These are phyloP conservation scores for Postia placenta DNA, from an alignment of 768 basidiomycete species.

Conservation along the genomic window DNA sequence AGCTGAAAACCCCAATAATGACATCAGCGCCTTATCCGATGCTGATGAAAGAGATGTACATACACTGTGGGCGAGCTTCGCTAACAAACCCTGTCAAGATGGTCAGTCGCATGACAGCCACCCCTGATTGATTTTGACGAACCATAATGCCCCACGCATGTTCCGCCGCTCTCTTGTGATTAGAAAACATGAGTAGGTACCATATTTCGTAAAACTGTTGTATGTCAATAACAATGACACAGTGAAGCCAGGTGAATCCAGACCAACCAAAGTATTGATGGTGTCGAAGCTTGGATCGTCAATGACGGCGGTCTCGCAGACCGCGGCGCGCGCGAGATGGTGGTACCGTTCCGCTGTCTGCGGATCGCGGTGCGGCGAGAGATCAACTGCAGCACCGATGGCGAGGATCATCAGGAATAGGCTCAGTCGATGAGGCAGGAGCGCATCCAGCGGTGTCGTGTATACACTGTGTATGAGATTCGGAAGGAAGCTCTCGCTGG, in stretches of 20 bases:
- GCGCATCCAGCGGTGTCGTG: conserved; percentile 48
- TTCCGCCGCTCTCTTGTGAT: conserved; percentile 64
- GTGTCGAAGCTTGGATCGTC: conserved; percentile 72
- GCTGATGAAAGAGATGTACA: conserved; percentile 22
- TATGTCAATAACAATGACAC: too few relatives aligned
- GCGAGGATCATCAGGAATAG: conserved; percentile 68
- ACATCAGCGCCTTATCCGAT: background rate
- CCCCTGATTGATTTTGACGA: too few relatives aligned
- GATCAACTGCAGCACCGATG: conserved; percentile 64
- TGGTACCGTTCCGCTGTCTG: conserved; percentile 52
- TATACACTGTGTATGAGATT: conserved; percentile 68
- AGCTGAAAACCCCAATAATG: conserved; percentile 34
- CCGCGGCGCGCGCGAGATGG: conserved; percentile 50
- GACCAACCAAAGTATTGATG: conserved; percentile 52
- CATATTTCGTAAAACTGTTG: conserved; percentile 65
- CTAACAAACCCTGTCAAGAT: conserved; percentile 43
- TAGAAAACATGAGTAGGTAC: conserved; percentile 70
- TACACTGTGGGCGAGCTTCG: conserved; percentile 68
- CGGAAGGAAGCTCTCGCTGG: conserved; percentile 63
- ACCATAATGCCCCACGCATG: conserved; percentile 74
- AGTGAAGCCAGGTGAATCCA: too few relatives aligned
- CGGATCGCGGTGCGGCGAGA: conserved; percentile 43
- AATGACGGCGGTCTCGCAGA: conserved; percentile 71
- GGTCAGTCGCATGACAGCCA: background rate
- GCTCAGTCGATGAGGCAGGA: conserved; percentile 62